Evolutionary conservation across 495 filamentous ascomycete species (phyloP), one percentile per base, ranked within the genome.

Genomic region (Viridothelium virens): DNA sequence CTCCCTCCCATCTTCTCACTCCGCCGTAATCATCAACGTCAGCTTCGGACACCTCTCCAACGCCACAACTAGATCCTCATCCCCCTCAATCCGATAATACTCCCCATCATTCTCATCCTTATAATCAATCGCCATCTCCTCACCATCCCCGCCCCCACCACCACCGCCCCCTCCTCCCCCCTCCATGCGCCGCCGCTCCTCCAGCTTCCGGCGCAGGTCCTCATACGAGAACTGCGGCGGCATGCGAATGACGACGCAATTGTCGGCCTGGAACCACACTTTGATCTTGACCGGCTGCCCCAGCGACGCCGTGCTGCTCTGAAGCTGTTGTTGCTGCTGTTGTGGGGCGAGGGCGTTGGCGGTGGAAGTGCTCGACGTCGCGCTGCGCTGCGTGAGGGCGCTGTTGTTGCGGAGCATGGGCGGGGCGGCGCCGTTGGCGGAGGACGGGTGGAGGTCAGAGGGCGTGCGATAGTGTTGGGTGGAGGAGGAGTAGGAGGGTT

Each of bases 241-340:
- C 47, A 97, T 88, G 53, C 92, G 87, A 71, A 98, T 92, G 50
- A 92, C 88, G 70, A 96, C 92, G 66, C 92, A 82, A 69, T 97
- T 92, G 70, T 94, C 89, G 69, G 89, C 85, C 79, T 91, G 95
- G 77, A 89, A 92, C 71, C 74, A 77, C 46, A 97, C 87, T 78
- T 98, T 98, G 74, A 98, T 89, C 76, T 96, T 97, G 78, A 96
- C 85, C 1, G 80, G 80, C 31, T 59, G 53, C 7, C 53, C 53
- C 5, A 59, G 53, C 25, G 53, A 59, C 7, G 53, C 2, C 70
- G 59, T 61, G n/a, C 66, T 79, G 25, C 25, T 25, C 25, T 25
- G 25, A 25, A 25, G 25, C 25, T 25, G 25, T 25, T 25, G 25
- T 25, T 25, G 25, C 25, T 25, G 25, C 25, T 25, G 25, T 73